These are phyloP conservation scores for Syzygium syzygioides DNA, from an alignment of 441 rosid species.

Conservation along the genomic window DNA sequence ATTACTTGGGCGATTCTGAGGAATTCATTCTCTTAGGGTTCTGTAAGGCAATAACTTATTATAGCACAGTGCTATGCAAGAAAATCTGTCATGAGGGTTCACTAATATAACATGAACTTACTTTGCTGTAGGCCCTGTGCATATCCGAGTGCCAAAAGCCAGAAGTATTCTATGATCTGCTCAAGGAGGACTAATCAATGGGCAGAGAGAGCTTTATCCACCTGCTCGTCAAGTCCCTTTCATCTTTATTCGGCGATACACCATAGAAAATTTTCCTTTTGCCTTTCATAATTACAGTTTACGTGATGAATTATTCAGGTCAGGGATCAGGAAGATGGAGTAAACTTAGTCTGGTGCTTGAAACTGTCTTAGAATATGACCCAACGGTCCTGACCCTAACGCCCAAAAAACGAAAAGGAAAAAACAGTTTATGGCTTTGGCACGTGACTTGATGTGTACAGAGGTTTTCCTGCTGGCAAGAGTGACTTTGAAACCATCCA, in stretches of 20 bases:
- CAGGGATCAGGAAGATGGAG: not conserved
- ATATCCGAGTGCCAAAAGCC: slow-evolving; percentile 36
- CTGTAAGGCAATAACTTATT: not conserved
- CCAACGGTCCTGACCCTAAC: not conserved
- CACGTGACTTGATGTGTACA: not conserved
- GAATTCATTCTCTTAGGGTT: not conserved
- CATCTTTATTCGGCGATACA: not conserved
- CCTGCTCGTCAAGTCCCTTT: not conserved
- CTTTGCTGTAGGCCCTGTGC: slow-evolving; percentile 30
- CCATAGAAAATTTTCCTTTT: not conserved
- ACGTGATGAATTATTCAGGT: not conserved
- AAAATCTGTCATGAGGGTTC: not conserved
- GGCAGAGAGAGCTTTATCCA: not conserved
- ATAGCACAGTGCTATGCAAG: not conserved
- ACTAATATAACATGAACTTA: not conserved
- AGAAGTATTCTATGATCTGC: slow-evolving; percentile 42
- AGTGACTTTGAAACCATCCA: not conserved
- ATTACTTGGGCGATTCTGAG: not conserved
- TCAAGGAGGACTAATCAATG: not conserved
- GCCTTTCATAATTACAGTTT: not conserved
- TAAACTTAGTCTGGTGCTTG: not conserved
- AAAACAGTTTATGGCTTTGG: not conserved
- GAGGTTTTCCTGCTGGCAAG: not conserved
- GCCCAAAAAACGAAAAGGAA: not conserved
- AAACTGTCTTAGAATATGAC: not conserved